A percentile compares a stretch with the other conserved stretches of the same genome.
Conservation (phyloP, 257 asterid species). For the Solanum appendiculatum region DNA sequence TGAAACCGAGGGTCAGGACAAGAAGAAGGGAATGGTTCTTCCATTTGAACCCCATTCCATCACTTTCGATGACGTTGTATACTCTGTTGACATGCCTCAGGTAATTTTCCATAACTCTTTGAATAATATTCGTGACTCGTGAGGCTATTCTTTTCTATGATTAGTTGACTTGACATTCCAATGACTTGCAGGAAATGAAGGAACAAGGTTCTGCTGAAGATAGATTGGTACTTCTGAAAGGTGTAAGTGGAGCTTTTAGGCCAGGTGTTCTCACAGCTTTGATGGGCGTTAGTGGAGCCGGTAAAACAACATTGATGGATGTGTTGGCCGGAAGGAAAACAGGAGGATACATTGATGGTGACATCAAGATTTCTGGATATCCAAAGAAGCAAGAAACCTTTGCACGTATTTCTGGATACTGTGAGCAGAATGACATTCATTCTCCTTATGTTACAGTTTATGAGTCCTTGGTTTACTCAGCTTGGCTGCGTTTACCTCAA, state of each 20-base stretch:
- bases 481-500: conserved; percentile 62
- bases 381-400: conserved; percentile 66
- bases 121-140: not conserved
- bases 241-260: conserved; percentile 67
- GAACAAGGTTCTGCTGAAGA: conserved; percentile 41
- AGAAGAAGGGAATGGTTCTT: conserved; percentile 70
- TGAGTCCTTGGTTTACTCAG: conserved; percentile 66
- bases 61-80: conserved; percentile 58
- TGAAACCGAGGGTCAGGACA: conserved; percentile 10
- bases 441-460: conserved; percentile 66
- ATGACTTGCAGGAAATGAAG: conserved; percentile 52
- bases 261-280: conserved; percentile 83
- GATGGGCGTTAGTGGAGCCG: conserved; percentile 90
- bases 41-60: conserved; percentile 88
- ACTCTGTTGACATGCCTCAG: conserved; percentile 88
- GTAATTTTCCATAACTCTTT: conserved; percentile 8
- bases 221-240: conserved; percentile 47
- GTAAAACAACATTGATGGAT: conserved; percentile 77
- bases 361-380: conserved; percentile 56
- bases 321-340: conserved; percentile 79
- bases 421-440: conserved; percentile 77
- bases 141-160: not conserved
- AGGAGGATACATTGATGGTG: conserved; percentile 66
- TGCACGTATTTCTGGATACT: conserved; percentile 71
- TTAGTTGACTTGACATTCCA: not conserved